Evolutionary conservation across 441 rosid species (phyloP), one percentile per base, ranked within the genome.

Genomic region (Populus hybrid): DNA sequence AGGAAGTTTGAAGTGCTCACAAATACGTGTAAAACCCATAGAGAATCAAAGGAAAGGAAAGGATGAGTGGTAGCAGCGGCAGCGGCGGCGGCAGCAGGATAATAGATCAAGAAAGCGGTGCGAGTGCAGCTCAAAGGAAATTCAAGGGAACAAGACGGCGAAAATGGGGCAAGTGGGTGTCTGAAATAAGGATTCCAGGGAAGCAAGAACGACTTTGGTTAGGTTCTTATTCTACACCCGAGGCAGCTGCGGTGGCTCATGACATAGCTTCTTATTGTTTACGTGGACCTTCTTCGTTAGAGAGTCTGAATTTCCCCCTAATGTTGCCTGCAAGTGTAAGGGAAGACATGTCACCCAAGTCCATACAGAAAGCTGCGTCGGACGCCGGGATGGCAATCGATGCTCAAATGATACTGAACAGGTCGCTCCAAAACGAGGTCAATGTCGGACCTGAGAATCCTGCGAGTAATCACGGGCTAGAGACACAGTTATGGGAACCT

Each of bases 121-220:
- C 21, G 69, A 75, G 74, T 66, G 68, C 36, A 24, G 7, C 79
- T 64, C 81, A 73, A 32, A 80, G 34, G 80, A 89, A 87, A 75
- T 87, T 85, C 87, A 88, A 83, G 73, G 98, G 97, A 18, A 87
- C 89, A 6, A 90, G 97, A 2, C 86, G 88, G 8, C 77, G 98
- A 35, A 94, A 89, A 76, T 95, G 98, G 98, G 98, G 98, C 0
- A 95, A 95, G 82, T 95, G 97, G 97, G 98, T 93, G 79, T 90
- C 98, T 0, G 98, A 95, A 76, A 95, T 94, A 63, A 76, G 97
- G 16, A 91, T 94, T 71, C 94, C 95, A 1, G 89, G 90, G 46
- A 87, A 87, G 5, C 88, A 88, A 30, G 89, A 89, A n/a, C 91
- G 99, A 18, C 94, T 95, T 66, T 95, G 99, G 99, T 78, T 95